Evolutionary conservation across 2,329 filamentous ascomycete species (phyloP).

Genomic region (Phaeophleospora eucalypticola): DNA sequence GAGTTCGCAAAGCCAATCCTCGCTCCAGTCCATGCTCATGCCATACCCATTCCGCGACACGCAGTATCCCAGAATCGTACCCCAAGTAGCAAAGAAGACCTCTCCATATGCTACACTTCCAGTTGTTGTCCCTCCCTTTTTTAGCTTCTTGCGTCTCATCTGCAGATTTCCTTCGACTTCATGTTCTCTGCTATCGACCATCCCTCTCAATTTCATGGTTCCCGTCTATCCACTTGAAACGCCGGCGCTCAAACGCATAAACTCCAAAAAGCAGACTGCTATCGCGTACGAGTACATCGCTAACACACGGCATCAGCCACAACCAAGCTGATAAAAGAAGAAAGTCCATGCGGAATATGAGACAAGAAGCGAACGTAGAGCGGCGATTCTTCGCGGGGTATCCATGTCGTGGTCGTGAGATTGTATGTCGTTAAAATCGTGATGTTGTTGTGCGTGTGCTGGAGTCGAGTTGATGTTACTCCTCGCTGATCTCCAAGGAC

Average conservation of each 20-base stretch:
- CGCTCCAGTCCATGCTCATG: not conserved
- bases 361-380: constrained; percentile 1
- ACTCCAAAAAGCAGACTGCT: not conserved
- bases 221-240: not conserved
- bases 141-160: not conserved
- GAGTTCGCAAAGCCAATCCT: not conserved
- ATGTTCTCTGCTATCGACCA: not conserved
- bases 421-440: not conserved
- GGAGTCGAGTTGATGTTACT: constrained; percentile 10
- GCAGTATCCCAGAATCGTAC: too few relatives aligned
- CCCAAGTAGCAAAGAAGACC: too few relatives aligned
- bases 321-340: not conserved
- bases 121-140: not conserved
- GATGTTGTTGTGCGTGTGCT: not conserved
- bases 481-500: constrained; percentile 22
- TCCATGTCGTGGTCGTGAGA: constrained; percentile 1
- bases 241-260: constrained; percentile 2
- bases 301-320: not conserved
- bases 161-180: not conserved
- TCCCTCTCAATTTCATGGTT: not conserved
- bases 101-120: not conserved
- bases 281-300: constrained; percentile 4
- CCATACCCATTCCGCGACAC: not conserved
- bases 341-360: not conserved
- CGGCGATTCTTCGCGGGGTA: not conserved